Percentiles rank a stretch among this genome's conserved stretches.
Conservation (phyloP, 2,329 filamentous ascomycete genomes). For the Fusarium sp. region DNA sequence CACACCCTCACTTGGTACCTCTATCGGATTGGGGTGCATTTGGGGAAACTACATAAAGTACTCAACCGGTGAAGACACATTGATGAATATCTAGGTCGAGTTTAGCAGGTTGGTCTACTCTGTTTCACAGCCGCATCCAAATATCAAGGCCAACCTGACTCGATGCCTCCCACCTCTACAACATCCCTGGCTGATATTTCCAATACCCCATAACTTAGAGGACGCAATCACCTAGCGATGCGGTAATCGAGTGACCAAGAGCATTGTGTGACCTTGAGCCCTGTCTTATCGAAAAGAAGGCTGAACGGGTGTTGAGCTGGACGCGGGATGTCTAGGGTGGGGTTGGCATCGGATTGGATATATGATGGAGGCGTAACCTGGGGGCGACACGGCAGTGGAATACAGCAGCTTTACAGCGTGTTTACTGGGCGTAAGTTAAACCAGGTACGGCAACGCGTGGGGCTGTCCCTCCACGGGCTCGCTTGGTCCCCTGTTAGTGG, state of each 20-base stretch:
- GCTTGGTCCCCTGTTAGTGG: conserved; percentile 24
- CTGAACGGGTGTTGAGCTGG: conserved; percentile 12
- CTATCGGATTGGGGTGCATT: no score
- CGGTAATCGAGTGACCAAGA: conserved; percentile 25
- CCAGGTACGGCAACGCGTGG: conserved; percentile 18
- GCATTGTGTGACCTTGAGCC: conserved; percentile 3
- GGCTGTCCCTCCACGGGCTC: conserved; percentile 9
- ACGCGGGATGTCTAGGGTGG: conserved; percentile 45
- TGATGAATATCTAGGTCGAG: no score
- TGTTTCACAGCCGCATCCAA: conserved; percentile 14
- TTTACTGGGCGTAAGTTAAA: conserved; percentile 15
- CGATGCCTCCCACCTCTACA: neutral
- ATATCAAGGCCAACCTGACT: conserved; percentile 9
- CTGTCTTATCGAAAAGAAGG: conserved; percentile 6
- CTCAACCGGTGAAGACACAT: no score
- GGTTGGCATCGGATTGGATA: conserved; percentile 8
- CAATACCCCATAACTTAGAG: neutral
- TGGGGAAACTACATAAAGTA: no score
- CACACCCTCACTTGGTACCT: no score
- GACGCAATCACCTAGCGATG: neutral
- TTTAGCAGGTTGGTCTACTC: neutral
- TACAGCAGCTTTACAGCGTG: conserved; percentile 11
- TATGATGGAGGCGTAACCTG: neutral
- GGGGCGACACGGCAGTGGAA: conserved; percentile 13
- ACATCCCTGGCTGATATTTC: neutral